These are phyloP conservation scores for Nymphaea thermarum DNA, from an alignment of 164 flowering plant species.

Conservation along the genomic window DNA sequence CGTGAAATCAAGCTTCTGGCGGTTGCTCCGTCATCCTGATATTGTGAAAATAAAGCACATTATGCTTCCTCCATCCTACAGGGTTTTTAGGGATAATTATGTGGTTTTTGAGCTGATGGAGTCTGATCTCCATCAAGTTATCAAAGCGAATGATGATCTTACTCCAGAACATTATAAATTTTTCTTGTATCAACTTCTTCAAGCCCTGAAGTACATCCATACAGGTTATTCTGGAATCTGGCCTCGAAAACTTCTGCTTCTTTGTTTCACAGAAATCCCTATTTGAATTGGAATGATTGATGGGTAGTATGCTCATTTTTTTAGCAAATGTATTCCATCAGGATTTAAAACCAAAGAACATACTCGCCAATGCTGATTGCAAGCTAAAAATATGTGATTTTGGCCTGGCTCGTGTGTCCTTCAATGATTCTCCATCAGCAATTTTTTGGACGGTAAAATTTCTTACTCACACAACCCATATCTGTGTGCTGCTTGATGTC, in stretches of 20 bases:
- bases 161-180: slow-evolving; percentile 71
- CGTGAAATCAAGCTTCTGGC: slow-evolving; percentile 82
- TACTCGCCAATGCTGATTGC: slow-evolving; percentile 93
- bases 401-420: slow-evolving; percentile 87
- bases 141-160: slow-evolving; percentile 78
- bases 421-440: slow-evolving; percentile 77
- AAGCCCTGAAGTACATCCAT: slow-evolving; percentile 74
- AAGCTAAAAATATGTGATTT: slow-evolving; percentile 91
- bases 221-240: slow-evolving; percentile 60
- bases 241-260: no score
- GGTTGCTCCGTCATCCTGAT: slow-evolving; percentile 72
- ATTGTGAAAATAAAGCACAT: slow-evolving; percentile 83
- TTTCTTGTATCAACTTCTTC: slow-evolving; percentile 84
- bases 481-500: not conserved
- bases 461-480: not conserved
- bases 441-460: slow-evolving; percentile 96
- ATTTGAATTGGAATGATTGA: not conserved
- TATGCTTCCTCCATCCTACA: slow-evolving; percentile 77
- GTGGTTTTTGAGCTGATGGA: slow-evolving; percentile 95
- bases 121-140: slow-evolving; percentile 81
- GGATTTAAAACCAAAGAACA: slow-evolving; percentile 85
- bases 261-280: no score
- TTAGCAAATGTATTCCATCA: slow-evolving; percentile 87
- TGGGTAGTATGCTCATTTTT: slow-evolving; percentile 1
- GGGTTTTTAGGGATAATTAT: slow-evolving; percentile 82